Evolutionary conservation across 805 yeast genomes (phyloP).

Genomic region (Tetrapisispora pingtungensis): DNA sequence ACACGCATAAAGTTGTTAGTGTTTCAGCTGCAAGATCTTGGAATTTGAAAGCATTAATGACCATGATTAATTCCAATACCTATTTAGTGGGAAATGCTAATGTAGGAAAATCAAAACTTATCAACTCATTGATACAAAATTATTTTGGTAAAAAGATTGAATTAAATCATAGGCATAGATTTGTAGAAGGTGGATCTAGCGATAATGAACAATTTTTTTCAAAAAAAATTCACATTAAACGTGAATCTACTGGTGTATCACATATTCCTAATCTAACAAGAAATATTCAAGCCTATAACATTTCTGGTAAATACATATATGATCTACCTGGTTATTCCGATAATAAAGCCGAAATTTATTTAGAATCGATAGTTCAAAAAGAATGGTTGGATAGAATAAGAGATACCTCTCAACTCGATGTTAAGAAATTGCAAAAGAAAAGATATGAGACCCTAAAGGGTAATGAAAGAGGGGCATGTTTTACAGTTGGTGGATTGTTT

Average conservation of each 20-base stretch:
- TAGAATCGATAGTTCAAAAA: constrained; percentile 24
- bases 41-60: constrained; percentile 19
- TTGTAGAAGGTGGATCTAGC: background rate
- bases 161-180: constrained; percentile 6
- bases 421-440: constrained; percentile 22
- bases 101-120: constrained; percentile 57
- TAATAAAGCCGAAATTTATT: constrained; percentile 12
- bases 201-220: background rate
- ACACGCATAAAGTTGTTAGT: constrained; percentile 19
- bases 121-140: constrained; percentile 37
- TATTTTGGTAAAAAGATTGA: constrained; percentile 14
- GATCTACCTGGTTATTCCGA: constrained; percentile 35
- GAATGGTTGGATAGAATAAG: constrained; percentile 24
- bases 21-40: constrained; percentile 22
- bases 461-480: constrained; percentile 31
- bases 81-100: constrained; percentile 60
- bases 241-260: constrained; percentile 30
- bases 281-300: constrained; percentile 33
- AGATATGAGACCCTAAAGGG: constrained; percentile 32
- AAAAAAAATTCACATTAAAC: constrained; percentile 3
- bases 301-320: constrained; percentile 24
- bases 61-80: constrained; percentile 23
- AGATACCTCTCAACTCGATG: constrained; percentile 26
- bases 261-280: constrained; percentile 67
- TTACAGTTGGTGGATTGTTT: constrained; percentile 53